phyloP scores from a whole-genome alignment of 75 land plant genomes.

The Azolla pinnata region DNA sequence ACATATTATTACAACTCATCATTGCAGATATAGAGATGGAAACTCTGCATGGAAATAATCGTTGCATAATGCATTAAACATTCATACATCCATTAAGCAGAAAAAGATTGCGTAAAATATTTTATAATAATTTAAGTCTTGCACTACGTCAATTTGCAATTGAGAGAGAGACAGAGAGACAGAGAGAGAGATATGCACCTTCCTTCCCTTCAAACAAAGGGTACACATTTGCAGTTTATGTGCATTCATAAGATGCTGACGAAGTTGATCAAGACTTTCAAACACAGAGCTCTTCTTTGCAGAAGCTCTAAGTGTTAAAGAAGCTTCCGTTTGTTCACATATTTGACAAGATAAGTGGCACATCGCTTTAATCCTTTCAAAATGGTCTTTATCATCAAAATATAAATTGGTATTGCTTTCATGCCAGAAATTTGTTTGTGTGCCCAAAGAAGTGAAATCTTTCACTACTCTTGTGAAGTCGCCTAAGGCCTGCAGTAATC shows the following conservation, averaged over 20 bases:
- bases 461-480: slow-evolving; percentile 57
- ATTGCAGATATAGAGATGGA: too few relatives aligned
- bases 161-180: not conserved
- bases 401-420: slow-evolving; percentile 32
- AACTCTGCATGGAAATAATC: too few relatives aligned
- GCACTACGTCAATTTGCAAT: too few relatives aligned
- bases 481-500: slow-evolving; percentile 60
- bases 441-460: slow-evolving; percentile 45
- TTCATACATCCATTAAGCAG: too few relatives aligned
- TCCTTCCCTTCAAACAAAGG: slow-evolving; percentile 82
- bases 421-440: not conserved
- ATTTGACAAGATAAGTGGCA: slow-evolving; percentile 72
- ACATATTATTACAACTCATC: too few relatives aligned
- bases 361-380: slow-evolving; percentile 83
- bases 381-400: slow-evolving; percentile 84
- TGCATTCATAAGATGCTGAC: slow-evolving; percentile 50
- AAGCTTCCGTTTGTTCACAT: slow-evolving; percentile 54
- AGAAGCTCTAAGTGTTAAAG: slow-evolving; percentile 23
- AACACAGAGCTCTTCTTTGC: slow-evolving; percentile 43
- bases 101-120: too few relatives aligned
- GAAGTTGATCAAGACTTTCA: slow-evolving; percentile 60
- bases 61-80: too few relatives aligned
- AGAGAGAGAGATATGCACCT: slow-evolving; percentile 26
- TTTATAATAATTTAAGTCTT: too few relatives aligned
- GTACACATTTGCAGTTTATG: slow-evolving; percentile 76